Evolutionary conservation across 2,329 filamentous ascomycete species (phyloP), one percentile per base, ranked within the genome.

Genomic region (Fusarium sp.): DNA sequence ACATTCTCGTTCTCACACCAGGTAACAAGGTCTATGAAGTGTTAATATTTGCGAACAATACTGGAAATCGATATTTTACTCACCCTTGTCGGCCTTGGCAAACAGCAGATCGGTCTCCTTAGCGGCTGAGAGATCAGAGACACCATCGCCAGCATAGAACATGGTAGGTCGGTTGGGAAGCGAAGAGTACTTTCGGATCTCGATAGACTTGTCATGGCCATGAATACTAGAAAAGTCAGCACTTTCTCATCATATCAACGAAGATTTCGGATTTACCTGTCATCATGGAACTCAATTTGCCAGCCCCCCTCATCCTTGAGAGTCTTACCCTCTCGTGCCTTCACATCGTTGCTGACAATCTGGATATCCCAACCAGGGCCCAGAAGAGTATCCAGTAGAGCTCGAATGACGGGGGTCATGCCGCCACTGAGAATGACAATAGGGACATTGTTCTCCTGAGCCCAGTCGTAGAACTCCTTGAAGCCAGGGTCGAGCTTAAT

Each of bases 141-240:
- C 94, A 55, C 96, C 96, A 78, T 98, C 96, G 66, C 96, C 96
- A 38, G 96, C 96, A 79, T 99, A 99, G 82, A 98, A 94, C 84
- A 98, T 90, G 44, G 90, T 91, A 5, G 96, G 96, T 47, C 95
- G 89, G 78, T 93, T 84, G 1, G 94, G 91, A 48, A 97, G 87
- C 32, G 90, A 87, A 6, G 92, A 92, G 84, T 98, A 98, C 58
- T 94, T 94, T 74, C 94, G 91, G 78, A 99, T 94, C 81, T 96
- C 94, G 61, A 96, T 87, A 32, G 92, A 95, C 89, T 99, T 99
- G 87, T 99, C 96, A 81, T 99, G 96, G n/a, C 96, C 96, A 78
- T 97, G 97, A 66, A 91, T 88, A 80, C 93, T 94, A 71, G 67
- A 15, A 28, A 36, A 30, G 50, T 77, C 54, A 76, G 62, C 52